Conservation (phyloP, 1,284 basidiomycete species). For the Leccinum ponderosum region DNA sequence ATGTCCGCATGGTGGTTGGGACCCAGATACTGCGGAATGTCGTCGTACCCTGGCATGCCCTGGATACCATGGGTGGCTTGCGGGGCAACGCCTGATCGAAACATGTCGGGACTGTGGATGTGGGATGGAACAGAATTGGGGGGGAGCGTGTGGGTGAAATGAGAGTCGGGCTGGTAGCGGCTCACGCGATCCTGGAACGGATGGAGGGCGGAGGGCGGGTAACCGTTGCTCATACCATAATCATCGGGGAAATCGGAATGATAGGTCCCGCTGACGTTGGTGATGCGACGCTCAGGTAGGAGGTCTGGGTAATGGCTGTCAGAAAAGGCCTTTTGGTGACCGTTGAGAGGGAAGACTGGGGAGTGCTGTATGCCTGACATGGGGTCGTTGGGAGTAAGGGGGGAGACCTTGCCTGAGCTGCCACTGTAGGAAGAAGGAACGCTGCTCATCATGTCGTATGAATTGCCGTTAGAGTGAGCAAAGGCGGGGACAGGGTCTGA, state of each 20-base stretch:
- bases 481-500: conserved; percentile 59
- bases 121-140: conserved; percentile 44
- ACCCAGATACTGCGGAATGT: conserved; percentile 55
- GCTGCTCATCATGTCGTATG: conserved; percentile 65
- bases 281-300: conserved; percentile 57
- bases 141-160: conserved; percentile 45
- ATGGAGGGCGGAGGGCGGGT: conserved; percentile 48
- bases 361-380: conserved; percentile 55
- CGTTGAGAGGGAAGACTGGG: conserved; percentile 45
- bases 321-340: conserved; percentile 55
- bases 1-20: conserved; percentile 54
- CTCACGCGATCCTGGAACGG: conserved; percentile 58
- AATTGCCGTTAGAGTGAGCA: conserved; percentile 46
- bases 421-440: conserved; percentile 57
- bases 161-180: conserved; percentile 51
- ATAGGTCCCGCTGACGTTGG: conserved; percentile 46
- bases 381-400: conserved; percentile 67
- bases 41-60: conserved; percentile 51
- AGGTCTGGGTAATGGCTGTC: conserved; percentile 53
- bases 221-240: conserved; percentile 53
- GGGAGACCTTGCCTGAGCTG: conserved; percentile 71
- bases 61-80: conserved; percentile 63
- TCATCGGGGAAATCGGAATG: conserved; percentile 62
- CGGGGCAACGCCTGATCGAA: conserved; percentile 61
- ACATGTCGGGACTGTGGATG: conserved; percentile 51